phyloP scores from a whole-genome alignment of 2,329 filamentous ascomycete species.

The Botrytis cinerea region DNA sequence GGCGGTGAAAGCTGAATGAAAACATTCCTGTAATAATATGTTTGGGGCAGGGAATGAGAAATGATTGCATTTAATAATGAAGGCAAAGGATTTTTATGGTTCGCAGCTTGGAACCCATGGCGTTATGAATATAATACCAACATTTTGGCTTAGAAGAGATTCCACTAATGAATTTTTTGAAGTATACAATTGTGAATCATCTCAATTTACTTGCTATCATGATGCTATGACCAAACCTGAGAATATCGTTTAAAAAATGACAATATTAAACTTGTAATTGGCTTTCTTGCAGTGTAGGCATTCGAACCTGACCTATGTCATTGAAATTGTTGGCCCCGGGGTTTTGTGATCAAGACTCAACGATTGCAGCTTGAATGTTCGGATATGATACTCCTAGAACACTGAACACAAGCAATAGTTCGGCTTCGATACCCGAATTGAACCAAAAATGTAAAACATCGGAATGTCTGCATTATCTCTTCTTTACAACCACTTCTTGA shows the following conservation, averaged over 20 bases:
- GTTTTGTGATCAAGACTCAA: background rate
- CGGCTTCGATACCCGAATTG: background rate
- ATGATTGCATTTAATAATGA: background rate
- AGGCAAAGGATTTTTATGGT: background rate
- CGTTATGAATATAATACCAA: background rate
- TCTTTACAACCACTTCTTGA: background rate
- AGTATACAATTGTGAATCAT: background rate
- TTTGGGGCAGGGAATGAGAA: constrained; percentile 1
- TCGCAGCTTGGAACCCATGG: background rate
- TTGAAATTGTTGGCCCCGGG: background rate
- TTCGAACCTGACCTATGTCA: background rate
- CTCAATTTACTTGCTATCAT: background rate
- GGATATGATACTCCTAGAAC: background rate
- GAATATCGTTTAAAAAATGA: background rate
- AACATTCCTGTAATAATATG: background rate
- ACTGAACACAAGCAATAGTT: background rate
- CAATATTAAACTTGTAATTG: background rate
- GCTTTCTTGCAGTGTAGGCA: background rate
- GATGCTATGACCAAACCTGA: background rate
- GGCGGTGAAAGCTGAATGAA: background rate
- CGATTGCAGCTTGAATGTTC: background rate
- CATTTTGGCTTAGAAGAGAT: background rate
- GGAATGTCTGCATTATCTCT: background rate
- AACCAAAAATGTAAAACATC: background rate
- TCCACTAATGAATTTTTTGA: background rate